Conservation (phyloP, 345 rosid genomes). For the Eucalyptus urophylla region DNA sequence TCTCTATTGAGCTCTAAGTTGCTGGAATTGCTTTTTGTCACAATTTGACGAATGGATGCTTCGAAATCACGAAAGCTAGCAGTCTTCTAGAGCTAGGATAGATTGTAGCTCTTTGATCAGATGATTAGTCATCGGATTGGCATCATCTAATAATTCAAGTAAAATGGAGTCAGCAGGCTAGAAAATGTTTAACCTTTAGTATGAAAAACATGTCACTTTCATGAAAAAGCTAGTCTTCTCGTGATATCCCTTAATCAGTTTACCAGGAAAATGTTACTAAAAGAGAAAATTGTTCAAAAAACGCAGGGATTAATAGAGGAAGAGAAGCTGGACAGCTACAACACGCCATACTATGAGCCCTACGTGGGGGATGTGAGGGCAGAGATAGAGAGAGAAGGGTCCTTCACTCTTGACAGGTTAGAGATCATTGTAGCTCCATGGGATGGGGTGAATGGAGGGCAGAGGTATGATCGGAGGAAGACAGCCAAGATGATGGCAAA, state of each 20-base stretch:
- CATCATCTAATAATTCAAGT: background rate
- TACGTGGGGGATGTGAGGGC: constrained; percentile 12
- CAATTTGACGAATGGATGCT: background rate
- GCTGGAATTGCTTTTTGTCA: background rate
- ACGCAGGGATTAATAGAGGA: constrained; percentile 21
- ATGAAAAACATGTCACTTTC: background rate
- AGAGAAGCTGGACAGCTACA: constrained; percentile 15
- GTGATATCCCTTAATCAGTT: background rate
- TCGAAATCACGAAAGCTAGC: background rate
- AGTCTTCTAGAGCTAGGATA: background rate
- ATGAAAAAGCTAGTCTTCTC: background rate
- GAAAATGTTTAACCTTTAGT: background rate
- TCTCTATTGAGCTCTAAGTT: background rate
- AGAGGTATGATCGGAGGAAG: background rate
- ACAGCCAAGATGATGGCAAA: constrained; percentile 11
- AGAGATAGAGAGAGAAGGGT: constrained; percentile 25
- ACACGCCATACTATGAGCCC: constrained; percentile 23
- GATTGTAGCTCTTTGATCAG: background rate
- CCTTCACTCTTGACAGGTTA: constrained; percentile 11
- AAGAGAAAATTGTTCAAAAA: background rate
- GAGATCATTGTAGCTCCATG: background rate
- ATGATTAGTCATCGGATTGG: background rate
- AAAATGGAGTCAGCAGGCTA: background rate
- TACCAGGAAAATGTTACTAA: background rate
- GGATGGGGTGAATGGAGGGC: constrained; percentile 15